Base-by-base conservation (phyloP, 2,329 filamentous ascomycete species). In the Aspergillus terreus region DNA sequence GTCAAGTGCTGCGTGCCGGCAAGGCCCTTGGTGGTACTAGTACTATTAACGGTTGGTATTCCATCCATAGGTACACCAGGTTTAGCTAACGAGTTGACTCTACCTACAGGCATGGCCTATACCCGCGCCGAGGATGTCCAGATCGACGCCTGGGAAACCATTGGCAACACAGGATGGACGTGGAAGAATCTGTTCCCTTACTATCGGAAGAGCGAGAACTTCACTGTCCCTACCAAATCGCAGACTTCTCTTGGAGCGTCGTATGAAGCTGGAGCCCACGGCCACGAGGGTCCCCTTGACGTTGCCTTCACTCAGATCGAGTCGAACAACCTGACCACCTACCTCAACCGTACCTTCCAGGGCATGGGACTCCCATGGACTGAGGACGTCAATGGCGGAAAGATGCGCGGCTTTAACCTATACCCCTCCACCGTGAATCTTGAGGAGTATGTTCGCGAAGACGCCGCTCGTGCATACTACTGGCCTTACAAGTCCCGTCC, bases 381-480 rank as follows among this genome's bases (percentile, higher is more conserved):
- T 17, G 50, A 56, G n/a, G 78, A 80, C 44, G 55, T 69, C 3
- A 76, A 78, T 53, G 68, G 67, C 5, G 76, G 78, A 19, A 56
- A 58, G 6, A 74, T 79, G 72, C 61, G 68, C 15, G 77, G 78
- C 4, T 75, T 74, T 51, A 68, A 66, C 15, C 54, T 70, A 5
- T 76, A 69, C 60, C 73, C 76, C 0, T 63, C 68, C 52, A 79
- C 74, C 2, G 35, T 77, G 12, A 66, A 79, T 52, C 48, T 62
- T 3, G 62, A 63, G 4, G 59, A 60, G 6, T 63, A 72, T 50
- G 61, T 74, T 4, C 71, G 77, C n/a, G 68, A 74, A 49, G 77
- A 80, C 60, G 73, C 77, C 14, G 76, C 74, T 4, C 64, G 75
- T 23, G 72, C 76, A 3, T 80, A 78, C 56, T 79, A 77, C 55